These are phyloP conservation scores for Amoeboaphelidium protococcarum DNA, from an alignment of 371 early-diverging fungal genomes.

Conservation along the genomic window DNA sequence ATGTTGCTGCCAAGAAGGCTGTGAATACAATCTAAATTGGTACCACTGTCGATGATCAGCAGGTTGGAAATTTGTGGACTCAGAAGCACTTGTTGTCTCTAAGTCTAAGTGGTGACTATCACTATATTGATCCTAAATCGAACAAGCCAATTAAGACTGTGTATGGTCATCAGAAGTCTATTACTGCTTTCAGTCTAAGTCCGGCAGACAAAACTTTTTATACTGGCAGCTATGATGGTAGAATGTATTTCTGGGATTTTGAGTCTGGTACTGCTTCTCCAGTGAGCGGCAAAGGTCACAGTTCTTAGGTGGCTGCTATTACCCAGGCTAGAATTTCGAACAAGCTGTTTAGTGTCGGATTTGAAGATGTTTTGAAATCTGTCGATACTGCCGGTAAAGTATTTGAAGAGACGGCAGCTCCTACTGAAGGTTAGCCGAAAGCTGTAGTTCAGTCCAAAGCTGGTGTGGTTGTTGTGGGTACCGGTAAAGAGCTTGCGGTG, in stretches of 20 bases:
- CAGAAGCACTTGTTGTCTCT: constrained; percentile 38
- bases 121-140: constrained; percentile 39
- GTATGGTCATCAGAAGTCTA: constrained; percentile 55
- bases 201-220: constrained; percentile 26
- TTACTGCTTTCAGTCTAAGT: constrained; percentile 39
- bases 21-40: constrained; percentile 27
- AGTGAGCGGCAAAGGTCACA: constrained; percentile 28
- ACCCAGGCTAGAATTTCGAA: constrained; percentile 8
- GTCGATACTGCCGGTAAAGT: constrained; percentile 6
- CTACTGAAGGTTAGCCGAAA: constrained; percentile 23
- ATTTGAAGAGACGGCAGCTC: constrained; percentile 11
- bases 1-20: constrained; percentile 34
- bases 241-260: constrained; percentile 20
- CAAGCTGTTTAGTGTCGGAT: constrained; percentile 29
- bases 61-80: constrained; percentile 81
- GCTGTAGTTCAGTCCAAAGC: constrained; percentile 17
- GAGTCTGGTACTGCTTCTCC: constrained; percentile 4
- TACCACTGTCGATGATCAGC: constrained; percentile 37
- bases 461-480: constrained; percentile 20
- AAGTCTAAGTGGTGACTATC: constrained; percentile 51
- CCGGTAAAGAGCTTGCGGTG: constrained; percentile 15
- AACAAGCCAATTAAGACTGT: constrained; percentile 23
- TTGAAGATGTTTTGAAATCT: constrained; percentile 39
- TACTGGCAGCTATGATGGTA: constrained; percentile 77
- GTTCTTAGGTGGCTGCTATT: constrained; percentile 36